Conservation (phyloP, 805 yeast species). For the Alloascoidea hylecoeti region DNA sequence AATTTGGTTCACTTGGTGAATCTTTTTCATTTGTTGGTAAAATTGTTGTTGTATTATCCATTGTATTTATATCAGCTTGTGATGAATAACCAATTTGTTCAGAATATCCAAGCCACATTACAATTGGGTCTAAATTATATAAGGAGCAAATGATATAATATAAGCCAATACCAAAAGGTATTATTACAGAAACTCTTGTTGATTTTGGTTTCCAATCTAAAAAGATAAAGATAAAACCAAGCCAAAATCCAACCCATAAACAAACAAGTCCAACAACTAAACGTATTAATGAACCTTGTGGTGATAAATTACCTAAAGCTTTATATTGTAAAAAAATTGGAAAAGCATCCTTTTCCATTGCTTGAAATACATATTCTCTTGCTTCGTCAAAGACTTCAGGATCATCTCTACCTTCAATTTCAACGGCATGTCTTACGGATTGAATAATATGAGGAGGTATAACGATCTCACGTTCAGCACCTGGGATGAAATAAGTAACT, state of each 20-base stretch:
- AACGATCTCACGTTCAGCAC: conserved; percentile 55
- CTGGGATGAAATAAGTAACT: conserved; percentile 35
- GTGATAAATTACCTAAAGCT: conserved; percentile 72
- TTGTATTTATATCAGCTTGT: neutral
- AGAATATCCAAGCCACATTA: conserved; percentile 52
- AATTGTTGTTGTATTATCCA: too few relatives aligned
- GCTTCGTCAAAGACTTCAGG: conserved; percentile 85
- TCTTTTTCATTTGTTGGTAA: neutral
- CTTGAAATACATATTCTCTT: conserved; percentile 66
- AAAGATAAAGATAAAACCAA: conserved; percentile 68
- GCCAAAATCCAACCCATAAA: conserved; percentile 79
- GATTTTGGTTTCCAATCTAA: conserved; percentile 47
- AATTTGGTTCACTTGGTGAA: neutral
- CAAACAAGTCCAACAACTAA: conserved; percentile 52
- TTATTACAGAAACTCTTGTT: conserved; percentile 53
- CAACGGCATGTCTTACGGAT: conserved; percentile 48
- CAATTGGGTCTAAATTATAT: conserved; percentile 69
- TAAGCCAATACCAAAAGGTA: conserved; percentile 69
- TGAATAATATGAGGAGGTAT: conserved; percentile 58
- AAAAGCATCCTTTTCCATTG: conserved; percentile 81
- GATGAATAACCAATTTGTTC: conserved; percentile 29
- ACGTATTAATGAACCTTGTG: conserved; percentile 39
- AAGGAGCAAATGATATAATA: conserved; percentile 59
- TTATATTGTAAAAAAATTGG: conserved; percentile 68
- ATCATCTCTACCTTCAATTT: conserved; percentile 74